Base-by-base conservation (phyloP, 2,329 filamentous ascomycete genomes). In the Lachnellula arida region DNA sequence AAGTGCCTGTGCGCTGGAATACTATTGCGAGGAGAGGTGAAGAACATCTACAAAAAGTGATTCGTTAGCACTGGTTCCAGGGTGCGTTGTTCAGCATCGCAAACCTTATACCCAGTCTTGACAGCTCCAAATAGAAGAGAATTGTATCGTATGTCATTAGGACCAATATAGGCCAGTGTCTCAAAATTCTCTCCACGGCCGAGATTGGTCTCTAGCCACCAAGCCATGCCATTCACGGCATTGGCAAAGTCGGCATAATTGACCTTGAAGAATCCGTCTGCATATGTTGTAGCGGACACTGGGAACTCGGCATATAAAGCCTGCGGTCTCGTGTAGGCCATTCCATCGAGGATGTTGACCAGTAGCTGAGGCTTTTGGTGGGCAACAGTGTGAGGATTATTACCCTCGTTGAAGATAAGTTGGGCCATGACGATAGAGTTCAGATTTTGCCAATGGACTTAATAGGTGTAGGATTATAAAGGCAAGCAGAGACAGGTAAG, bases 131-230 rank as follows among this genome's bases (percentile, higher is more conserved):
- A 35, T 17, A 56, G 22, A 11, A 52, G 39, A 12, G 48, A 23
- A 35, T 17, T 32, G 49, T 56, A 56, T 40, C 49, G 25, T 7
- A 46, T 14, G 19, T 56, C 54, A 43, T 56, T 56, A n/a, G 22
- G n/a, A 4, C 76, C 76, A 51, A 78, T 72, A 61, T 76, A 79
- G 1, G 74, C 72, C 32, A 78, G 68, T 0, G 74, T 76, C 1
- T 72, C 72, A 49, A 73, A 72, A 14, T 56, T 49, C 22, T 58
- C 35, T 37, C 54, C 54, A 22, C 25, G 39, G 2, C 62, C 62
- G 12, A 65, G 28, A 4, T 49, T 23, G 5, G 59, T 32, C 23
- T 54, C n/a, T 23, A 66, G 40, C 51, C 54, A 59, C 63, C 64
- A 65, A 22, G 63, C 63, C 4, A 54, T 52, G 25, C 48, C 52